phyloP scores from a whole-genome alignment of 2,329 filamentous ascomycete species.

The Fusarium sp. region DNA sequence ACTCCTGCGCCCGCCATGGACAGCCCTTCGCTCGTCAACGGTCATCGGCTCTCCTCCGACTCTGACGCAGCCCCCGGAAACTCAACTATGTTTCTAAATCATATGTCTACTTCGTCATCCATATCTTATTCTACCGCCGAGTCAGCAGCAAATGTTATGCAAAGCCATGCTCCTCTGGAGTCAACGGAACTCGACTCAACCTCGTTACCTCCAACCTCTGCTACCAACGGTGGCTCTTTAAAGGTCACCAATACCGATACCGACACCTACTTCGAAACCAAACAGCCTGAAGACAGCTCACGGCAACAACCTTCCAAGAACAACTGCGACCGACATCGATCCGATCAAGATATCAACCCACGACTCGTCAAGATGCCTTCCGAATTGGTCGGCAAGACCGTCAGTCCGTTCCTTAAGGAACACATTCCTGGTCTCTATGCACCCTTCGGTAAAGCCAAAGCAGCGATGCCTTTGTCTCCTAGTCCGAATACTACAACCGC shows the following conservation, averaged over 20 bases:
- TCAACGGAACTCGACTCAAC: slow-evolving; percentile 21
- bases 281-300: slow-evolving; percentile 24
- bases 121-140: slow-evolving; percentile 15
- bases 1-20: slow-evolving; percentile 42
- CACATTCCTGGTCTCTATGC: slow-evolving; percentile 93
- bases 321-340: slow-evolving; percentile 65
- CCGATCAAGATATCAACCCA: slow-evolving; percentile 62
- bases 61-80: slow-evolving; percentile 19
- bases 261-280: slow-evolving; percentile 3
- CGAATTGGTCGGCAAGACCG: slow-evolving; percentile 79
- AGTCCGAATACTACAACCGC: slow-evolving; percentile 32
- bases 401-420: slow-evolving; percentile 88
- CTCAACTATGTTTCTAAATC: slow-evolving; percentile 25
- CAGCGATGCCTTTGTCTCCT: slow-evolving; percentile 31
- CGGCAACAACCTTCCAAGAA: slow-evolving; percentile 52
- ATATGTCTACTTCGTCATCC: slow-evolving; percentile 33
- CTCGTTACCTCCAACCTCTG: slow-evolving; percentile 24
- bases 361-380: slow-evolving; percentile 69
- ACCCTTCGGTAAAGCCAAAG: slow-evolving; percentile 73
- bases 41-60: slow-evolving; percentile 42
- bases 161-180: slow-evolving; percentile 41
- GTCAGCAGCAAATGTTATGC: slow-evolving; percentile 24
- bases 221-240: slow-evolving; percentile 30
- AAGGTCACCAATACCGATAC: slow-evolving; percentile 27
- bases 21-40: slow-evolving; percentile 45